Conservation (phyloP, 2,329 filamentous ascomycete genomes). For the Epichloe baconii region DNA sequence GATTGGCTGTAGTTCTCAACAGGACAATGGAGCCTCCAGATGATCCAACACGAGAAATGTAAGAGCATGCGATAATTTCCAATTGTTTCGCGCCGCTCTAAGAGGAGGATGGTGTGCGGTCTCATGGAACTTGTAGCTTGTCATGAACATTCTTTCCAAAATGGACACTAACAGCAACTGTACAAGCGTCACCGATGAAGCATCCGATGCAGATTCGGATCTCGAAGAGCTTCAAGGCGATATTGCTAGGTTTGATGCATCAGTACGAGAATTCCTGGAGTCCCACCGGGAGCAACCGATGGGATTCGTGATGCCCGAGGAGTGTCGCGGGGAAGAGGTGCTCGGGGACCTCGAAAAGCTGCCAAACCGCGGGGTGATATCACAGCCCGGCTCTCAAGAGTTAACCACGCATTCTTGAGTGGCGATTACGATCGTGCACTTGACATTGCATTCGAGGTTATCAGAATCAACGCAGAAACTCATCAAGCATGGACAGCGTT, state of each 20-base stretch:
- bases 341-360: conserved; percentile 41
- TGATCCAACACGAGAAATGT: background rate
- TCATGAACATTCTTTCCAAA: background rate
- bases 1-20: background rate
- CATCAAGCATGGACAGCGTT: conserved; percentile 52
- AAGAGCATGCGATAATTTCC: background rate
- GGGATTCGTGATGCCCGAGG: conserved; percentile 10
- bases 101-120: background rate
- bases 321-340: conserved; percentile 15
- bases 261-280: conserved; percentile 27
- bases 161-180: conserved; percentile 1
- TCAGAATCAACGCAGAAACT: conserved; percentile 55
- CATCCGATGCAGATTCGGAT: conserved; percentile 31
- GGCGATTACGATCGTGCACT: conserved; percentile 47
- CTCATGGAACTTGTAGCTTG: background rate
- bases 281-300: conserved; percentile 18
- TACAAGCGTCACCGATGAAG: conserved; percentile 12
- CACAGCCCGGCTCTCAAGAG: conserved; percentile 51
- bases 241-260: conserved; percentile 29
- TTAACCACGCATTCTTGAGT: conserved; percentile 54
- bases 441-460: conserved; percentile 46
- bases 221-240: conserved; percentile 30
- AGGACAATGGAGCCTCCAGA: background rate
- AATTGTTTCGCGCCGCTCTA: background rate
- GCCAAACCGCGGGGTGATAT: conserved; percentile 60